phyloP scores from a whole-genome alignment of 1,284 basidiomycete species.

The Malassezia japonica region DNA sequence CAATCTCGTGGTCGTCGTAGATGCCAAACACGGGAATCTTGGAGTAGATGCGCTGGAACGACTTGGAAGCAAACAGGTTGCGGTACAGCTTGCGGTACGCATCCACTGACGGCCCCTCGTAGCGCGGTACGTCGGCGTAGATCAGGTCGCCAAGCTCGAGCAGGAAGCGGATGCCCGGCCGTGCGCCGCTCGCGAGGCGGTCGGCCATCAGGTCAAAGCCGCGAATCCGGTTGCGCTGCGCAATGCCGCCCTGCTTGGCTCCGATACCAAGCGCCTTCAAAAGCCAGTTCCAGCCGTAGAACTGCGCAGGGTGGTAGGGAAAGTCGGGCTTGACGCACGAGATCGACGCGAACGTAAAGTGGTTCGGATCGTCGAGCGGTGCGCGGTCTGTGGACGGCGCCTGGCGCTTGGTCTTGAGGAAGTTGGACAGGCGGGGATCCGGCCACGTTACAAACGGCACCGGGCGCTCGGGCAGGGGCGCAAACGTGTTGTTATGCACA shows the following conservation, averaged over 20 bases:
- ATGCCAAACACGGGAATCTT: slow-evolving; percentile 42
- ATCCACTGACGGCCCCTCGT: slow-evolving; percentile 25
- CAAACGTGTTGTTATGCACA: slow-evolving; percentile 21
- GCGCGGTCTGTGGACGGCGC: not conserved
- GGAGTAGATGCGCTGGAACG: slow-evolving; percentile 41
- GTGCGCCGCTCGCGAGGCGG: slow-evolving; percentile 20
- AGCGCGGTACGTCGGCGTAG: slow-evolving; percentile 63
- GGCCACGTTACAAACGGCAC: slow-evolving; percentile 54
- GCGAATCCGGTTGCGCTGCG: slow-evolving; percentile 52
- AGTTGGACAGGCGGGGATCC: slow-evolving; percentile 42
- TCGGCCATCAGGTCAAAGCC: slow-evolving; percentile 61
- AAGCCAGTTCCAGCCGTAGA: slow-evolving; percentile 44
- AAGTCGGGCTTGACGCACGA: slow-evolving; percentile 48
- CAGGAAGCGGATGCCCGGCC: slow-evolving; percentile 47
- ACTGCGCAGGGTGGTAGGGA: slow-evolving; percentile 44
- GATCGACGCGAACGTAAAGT: slow-evolving; percentile 41
- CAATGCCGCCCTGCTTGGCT: slow-evolving; percentile 29
- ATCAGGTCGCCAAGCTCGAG: slow-evolving; percentile 56
- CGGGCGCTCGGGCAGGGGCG: slow-evolving; percentile 18
- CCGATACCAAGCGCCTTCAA: slow-evolving; percentile 29
- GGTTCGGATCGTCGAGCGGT: slow-evolving; percentile 43
- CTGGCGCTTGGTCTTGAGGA: slow-evolving; percentile 23
- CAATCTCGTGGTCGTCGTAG: slow-evolving; percentile 46
- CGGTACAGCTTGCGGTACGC: slow-evolving; percentile 44
- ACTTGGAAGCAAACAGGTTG: slow-evolving; percentile 41